Base-by-base conservation (phyloP, 139 green algal species). In the Coccomyxa sp. region DNA sequence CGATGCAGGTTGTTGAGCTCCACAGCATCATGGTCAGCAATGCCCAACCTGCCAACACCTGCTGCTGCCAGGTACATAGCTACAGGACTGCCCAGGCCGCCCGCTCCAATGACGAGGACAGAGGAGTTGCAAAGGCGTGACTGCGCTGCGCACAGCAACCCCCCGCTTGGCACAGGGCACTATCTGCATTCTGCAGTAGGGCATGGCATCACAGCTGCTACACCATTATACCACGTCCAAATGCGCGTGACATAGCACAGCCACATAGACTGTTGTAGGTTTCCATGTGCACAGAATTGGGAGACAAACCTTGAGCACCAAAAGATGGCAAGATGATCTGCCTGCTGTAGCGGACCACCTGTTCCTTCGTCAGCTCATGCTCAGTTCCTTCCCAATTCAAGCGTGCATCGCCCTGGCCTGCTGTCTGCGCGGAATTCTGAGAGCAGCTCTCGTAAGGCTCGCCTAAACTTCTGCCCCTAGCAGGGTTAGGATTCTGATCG, bases 1-100 rank as follows among this genome's bases (percentile, higher is more conserved):
- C 93, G 86, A 82, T 98, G 95, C 73, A 98, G 88, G 82, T 98
- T 98, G 84, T 78, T 93, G 6, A 93, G 64, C 70, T 97, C 93
- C 18, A 98, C 94, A 0, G 70, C 76, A 72, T 98, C 95, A 37
- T 88, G 81, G 83, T 98, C 95, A 36, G 93, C 90, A 5, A 98
- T 88, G 12, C 93, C 94, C 39, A 98, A 58, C 0, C 70, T 76
- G 0, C 92, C 93, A 33, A 97, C 82, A 8, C 95, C 95, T n/a
- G 89, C 87, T 6, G 89, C 91, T 55, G 93, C 92, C 38, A 98
- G 86, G 83, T 98, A 98, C 27, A 98, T 82, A 0, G 88, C 86
- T 0, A 88, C 92, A 8, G 95, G 91, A 0, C 87, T 95, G n/a
- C 95, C 95, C 40, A 98, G 86, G 27, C 95, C 95, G 7, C 95